A percentile compares a stretch with the other conserved stretches of the same genome.
Conservation (phyloP, 805 yeast species). For the Kodamaea hsintzibuensis region DNA sequence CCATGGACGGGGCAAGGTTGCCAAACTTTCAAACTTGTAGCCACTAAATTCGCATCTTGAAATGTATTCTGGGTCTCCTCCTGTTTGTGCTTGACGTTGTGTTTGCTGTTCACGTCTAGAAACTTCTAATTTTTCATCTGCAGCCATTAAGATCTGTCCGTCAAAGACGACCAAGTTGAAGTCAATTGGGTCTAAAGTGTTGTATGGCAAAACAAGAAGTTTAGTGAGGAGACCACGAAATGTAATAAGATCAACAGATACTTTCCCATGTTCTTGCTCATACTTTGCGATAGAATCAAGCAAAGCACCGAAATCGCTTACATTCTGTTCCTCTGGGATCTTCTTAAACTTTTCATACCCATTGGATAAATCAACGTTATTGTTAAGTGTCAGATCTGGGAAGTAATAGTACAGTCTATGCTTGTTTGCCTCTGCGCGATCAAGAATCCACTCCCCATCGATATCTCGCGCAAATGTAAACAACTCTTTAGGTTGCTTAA, state of each 20-base stretch:
- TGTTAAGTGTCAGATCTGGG: conserved; percentile 69
- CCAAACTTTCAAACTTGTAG: conserved; percentile 80
- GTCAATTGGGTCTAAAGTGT: conserved; percentile 55
- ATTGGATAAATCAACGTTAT: conserved; percentile 57
- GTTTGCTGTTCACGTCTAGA: conserved; percentile 26
- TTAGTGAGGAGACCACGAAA: conserved; percentile 85
- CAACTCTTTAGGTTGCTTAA: conserved; percentile 85
- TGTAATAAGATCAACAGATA: conserved; percentile 68
- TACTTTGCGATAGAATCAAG: conserved; percentile 53
- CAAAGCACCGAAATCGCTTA: conserved; percentile 58
- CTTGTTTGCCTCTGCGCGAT: conserved; percentile 42
- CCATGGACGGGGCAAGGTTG: conserved; percentile 79
- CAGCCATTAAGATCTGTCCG: conserved; percentile 67
- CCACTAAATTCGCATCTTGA: conserved; percentile 60
- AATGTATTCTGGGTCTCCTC: conserved; percentile 23
- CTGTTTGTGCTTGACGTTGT: conserved; percentile 11
- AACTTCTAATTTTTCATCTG: conserved; percentile 43
- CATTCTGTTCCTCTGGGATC: conserved; percentile 54
- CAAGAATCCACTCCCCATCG: conserved; percentile 45
- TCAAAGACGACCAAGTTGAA: conserved; percentile 70
- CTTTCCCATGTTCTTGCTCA: conserved; percentile 53
- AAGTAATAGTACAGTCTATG: conserved; percentile 70
- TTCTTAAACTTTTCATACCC: conserved; percentile 63
- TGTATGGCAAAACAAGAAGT: conserved; percentile 67
- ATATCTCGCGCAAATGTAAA: conserved; percentile 61